phyloP scores from a whole-genome alignment of 768 basidiomycete genomes.

The Mrakia hoshinonis region DNA sequence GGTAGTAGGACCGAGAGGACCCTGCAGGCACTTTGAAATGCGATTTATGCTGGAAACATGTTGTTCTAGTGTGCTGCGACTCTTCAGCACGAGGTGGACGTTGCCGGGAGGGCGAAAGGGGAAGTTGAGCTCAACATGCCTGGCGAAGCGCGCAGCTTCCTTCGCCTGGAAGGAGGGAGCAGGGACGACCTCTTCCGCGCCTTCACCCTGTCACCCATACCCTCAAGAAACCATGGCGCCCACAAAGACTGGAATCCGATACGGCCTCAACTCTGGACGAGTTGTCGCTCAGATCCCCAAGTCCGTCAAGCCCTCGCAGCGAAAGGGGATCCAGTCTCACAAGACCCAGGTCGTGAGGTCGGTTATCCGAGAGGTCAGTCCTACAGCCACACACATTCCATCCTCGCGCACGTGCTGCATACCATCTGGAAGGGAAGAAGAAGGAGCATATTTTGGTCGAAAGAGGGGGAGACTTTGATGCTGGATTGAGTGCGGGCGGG shows the following conservation, averaged over 20 bases:
- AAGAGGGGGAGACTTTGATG: conserved; percentile 11
- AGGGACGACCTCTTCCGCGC: no score
- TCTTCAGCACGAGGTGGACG: no score
- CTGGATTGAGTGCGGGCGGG: neutral
- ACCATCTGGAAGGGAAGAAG: neutral
- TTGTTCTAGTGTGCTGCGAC: no score
- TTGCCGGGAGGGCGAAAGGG: no score
- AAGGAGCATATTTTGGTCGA: neutral
- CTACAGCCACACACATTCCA: neutral
- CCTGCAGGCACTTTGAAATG: no score
- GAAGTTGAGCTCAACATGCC: no score
- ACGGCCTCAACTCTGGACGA: conserved; percentile 78
- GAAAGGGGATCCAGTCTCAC: conserved; percentile 76
- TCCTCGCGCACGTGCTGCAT: neutral
- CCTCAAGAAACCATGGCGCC: conserved; percentile 19
- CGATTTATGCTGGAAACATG: no score
- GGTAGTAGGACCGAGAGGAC: no score
- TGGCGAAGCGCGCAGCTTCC: neutral
- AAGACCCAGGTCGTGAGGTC: conserved; percentile 91
- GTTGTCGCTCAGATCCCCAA: conserved; percentile 77
- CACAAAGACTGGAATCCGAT: conserved; percentile 46
- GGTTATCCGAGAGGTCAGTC: conserved; percentile 77
- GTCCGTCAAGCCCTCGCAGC: conserved; percentile 67
- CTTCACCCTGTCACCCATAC: neutral
- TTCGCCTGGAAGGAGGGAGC: no score